Base-by-base conservation (phyloP, 2,329 filamentous ascomycete species). In the Fusarium anthophilum region DNA sequence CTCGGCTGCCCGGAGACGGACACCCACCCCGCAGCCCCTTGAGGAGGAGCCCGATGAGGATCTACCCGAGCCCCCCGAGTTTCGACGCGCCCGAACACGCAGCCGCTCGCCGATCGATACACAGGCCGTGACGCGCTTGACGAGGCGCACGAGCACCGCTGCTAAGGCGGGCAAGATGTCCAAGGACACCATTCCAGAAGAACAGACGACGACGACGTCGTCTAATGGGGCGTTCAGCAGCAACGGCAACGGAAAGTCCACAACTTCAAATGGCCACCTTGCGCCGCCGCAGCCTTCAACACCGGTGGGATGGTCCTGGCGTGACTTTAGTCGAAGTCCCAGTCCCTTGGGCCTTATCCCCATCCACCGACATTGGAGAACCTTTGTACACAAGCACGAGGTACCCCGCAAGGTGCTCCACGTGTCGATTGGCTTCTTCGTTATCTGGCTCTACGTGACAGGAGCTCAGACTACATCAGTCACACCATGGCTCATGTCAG, bases 351-450 rank as follows among this genome's bases (percentile, higher is more conserved):
- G 96, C 14, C 87, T 98, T 55, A 99, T 99, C 70, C 96, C 96
- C 6, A 96, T 99, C 78, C 96, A 99, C 82, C 89, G 94, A 69
- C 93, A 96, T 80, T 99, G 96, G 90, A 90, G 94, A 77, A 93
- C 89, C 35, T 95, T 99, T 80, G 94, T 98, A 72, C 96, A 99
- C 87, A 95, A 94, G 79, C 96, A 99, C 83, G 96, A 99, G 84
- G 95, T 99, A 60, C 96, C 96, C 15, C 92, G 96, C 78, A 99
- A 99, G 83, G 86, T 91, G 45, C 88, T 99, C 43, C 96, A 99
- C 82, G 94, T 98, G 65, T 98, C 95, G 54, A 99, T 99, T 80
- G 96, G 96, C 62, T 98, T 98, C 85, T 88, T 98, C 69, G 94
- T 96, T 26, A 89, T 98, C 51, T 93, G 92, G 85, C 89, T 98